phyloP scores from a whole-genome alignment of 176 grass and related monocot genomes.

The Raddia guianensis region DNA sequence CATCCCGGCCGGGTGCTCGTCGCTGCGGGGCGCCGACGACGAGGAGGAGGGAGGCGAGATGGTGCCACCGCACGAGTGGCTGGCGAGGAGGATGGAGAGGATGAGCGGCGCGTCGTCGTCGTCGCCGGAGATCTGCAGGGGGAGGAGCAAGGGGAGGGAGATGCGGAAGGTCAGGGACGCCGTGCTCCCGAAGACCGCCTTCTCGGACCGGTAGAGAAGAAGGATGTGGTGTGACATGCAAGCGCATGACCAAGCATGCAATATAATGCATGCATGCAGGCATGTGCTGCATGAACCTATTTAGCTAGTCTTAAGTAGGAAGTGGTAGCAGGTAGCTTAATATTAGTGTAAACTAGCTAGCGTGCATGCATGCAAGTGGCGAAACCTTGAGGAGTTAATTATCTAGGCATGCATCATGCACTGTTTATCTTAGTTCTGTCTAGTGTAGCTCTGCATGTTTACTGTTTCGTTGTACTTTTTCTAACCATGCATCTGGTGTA shows the following conservation, averaged over 20 bases:
- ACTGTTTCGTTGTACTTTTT: no score
- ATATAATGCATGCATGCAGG: background rate
- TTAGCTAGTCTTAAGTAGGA: background rate
- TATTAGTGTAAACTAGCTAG: background rate
- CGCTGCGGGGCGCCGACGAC: background rate
- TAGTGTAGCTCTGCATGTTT: no score
- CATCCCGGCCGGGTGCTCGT: slow-evolving; percentile 28
- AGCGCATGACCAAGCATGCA: background rate
- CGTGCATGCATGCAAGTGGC: background rate
- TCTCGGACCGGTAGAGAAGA: slow-evolving; percentile 46
- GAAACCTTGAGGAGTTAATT: background rate
- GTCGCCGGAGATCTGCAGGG: slow-evolving; percentile 34
- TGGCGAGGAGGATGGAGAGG: slow-evolving; percentile 51
- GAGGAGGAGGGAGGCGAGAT: slow-evolving; percentile 5
- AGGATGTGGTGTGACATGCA: no score
- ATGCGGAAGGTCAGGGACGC: slow-evolving; percentile 55
- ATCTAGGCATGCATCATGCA: no score
- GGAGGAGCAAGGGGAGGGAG: slow-evolving; percentile 50
- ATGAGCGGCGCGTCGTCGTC: slow-evolving; percentile 25
- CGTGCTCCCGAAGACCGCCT: slow-evolving; percentile 55
- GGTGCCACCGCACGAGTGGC: slow-evolving; percentile 61
- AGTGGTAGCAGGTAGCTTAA: background rate
- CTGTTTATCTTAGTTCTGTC: background rate
- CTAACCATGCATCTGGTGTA: no score
- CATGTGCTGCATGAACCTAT: background rate